These are phyloP conservation scores for Auriscalpium microsporum DNA, from an alignment of 768 basidiomycete genomes.

Conservation along the genomic window DNA sequence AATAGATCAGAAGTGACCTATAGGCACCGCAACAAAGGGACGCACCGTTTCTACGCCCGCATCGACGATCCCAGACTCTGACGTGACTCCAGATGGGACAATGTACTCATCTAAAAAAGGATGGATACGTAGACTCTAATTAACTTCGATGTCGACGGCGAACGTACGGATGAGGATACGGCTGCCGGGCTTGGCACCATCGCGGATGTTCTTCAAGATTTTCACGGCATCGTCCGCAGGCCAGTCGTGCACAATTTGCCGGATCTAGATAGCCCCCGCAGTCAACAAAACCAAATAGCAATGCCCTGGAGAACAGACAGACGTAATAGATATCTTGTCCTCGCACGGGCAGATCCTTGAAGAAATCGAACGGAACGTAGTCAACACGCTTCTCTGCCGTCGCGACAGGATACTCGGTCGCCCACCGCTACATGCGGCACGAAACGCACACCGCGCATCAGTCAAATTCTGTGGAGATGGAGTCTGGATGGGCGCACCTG, in stretches of 20 bases:
- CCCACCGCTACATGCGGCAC: not conserved
- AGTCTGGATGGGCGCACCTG: constrained; percentile 9
- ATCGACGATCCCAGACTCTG: not conserved
- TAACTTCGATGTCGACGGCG: not conserved
- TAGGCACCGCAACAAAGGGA: not conserved
- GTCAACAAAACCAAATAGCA: not conserved
- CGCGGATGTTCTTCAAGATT: constrained; percentile 24
- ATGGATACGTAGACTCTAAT: not conserved
- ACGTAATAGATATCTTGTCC: not conserved
- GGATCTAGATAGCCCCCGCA: not conserved
- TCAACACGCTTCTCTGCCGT: not conserved
- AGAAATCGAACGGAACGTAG: constrained; percentile 12
- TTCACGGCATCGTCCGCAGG: constrained; percentile 24
- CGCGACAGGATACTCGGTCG: not conserved
- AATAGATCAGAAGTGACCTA: not conserved
- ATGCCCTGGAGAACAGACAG: not conserved
- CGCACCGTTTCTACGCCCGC: not conserved
- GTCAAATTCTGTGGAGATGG: too few relatives aligned
- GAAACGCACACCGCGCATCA: too few relatives aligned
- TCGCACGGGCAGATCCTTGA: constrained; percentile 12
- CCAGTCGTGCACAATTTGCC: constrained; percentile 28
- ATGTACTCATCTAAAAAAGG: not conserved
- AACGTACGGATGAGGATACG: constrained; percentile 26
- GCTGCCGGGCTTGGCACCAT: constrained; percentile 23
- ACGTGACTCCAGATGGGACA: not conserved